Evolutionary conservation across 1,284 basidiomycete species (phyloP), one percentile per base, ranked within the genome.

Genomic region (Peniophora sp.): DNA sequence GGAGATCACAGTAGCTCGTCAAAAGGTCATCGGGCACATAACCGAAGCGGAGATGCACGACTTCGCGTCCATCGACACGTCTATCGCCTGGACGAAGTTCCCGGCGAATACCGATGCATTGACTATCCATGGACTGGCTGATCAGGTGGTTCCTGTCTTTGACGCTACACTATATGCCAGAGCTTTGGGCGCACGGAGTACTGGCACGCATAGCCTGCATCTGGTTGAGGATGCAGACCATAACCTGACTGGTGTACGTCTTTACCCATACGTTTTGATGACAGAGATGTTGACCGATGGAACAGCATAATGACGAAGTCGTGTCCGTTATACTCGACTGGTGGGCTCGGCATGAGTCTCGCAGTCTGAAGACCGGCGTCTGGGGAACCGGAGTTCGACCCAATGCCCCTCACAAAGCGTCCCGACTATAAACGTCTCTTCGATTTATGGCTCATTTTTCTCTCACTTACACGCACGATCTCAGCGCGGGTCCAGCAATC

Each of bases 221-320:
- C 66, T 82, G 24, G 67, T 86, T 27, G 87, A 89, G 61, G 75
- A 75, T 45, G 84, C 80, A 12, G 85, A 87, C 65, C 86, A 89
- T 60, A 89, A 88, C 63, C 84, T 83, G 58, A 80, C 76, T 32
- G 77, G 78, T 22, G 76, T 78, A 53, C 47, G 70, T 59, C 10
- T 12, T 36, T 36, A 36, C 34, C 10, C 10, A 36, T 36, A n/a
- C 10, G 10, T 10, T 10, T 10, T 36, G 34, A 36, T n/a, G 34
- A 45, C 17, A 20, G 12, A 27, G 14, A 50, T 22, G 16, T 11
- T 14, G 14, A 32, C 34, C 45, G 32, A 24, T 25, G 23, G 16
- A 34, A 16, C 24, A 45, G 44, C 44, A 45, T 45, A 20, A 20
- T n/a, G 44, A 45, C 44, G 20, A 45, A 10, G 44, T 45, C 20